phyloP scores from a whole-genome alignment of 371 early-diverging fungal species.

The Circinella minor region DNA sequence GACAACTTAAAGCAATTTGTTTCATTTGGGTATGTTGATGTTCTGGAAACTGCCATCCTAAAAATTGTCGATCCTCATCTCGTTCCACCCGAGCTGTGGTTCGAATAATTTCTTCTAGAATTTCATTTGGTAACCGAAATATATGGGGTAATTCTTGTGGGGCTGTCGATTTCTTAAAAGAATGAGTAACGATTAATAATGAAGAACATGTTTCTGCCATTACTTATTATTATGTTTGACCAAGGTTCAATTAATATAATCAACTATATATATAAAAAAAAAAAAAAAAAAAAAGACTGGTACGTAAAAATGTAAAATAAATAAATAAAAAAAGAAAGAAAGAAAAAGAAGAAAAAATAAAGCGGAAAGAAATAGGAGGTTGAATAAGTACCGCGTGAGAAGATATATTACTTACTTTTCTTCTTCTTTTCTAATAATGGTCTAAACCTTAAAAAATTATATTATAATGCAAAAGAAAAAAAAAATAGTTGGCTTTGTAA shows the following conservation, averaged over 20 bases:
- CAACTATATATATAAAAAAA: background rate
- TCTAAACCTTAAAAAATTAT: constrained; percentile 7
- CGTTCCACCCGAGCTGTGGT: constrained; percentile 23
- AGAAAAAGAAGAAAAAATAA: constrained; percentile 9
- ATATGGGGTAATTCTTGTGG: constrained; percentile 15
- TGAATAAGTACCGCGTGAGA: background rate
- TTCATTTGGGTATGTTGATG: constrained; percentile 37
- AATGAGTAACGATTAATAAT: background rate
- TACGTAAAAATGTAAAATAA: background rate
- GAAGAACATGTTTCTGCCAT: constrained; percentile 6
- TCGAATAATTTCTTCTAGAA: constrained; percentile 38
- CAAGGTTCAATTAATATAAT: too few relatives aligned
- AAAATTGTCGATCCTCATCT: constrained; percentile 28
- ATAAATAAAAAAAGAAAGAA: constrained; percentile 7
- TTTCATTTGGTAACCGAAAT: constrained; percentile 42
- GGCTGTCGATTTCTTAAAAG: background rate
- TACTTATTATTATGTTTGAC: too few relatives aligned
- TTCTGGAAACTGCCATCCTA: constrained; percentile 51
- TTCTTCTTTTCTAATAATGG: background rate
- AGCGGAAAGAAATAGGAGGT: constrained; percentile 7
- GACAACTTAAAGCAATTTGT: constrained; percentile 40
- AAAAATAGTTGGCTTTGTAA: background rate
- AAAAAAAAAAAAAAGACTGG: background rate
- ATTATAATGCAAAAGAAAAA: background rate
- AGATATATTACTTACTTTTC: background rate